phyloP scores from a whole-genome alignment of 2,329 filamentous ascomycete genomes.

The Furcasterigmium furcatum region DNA sequence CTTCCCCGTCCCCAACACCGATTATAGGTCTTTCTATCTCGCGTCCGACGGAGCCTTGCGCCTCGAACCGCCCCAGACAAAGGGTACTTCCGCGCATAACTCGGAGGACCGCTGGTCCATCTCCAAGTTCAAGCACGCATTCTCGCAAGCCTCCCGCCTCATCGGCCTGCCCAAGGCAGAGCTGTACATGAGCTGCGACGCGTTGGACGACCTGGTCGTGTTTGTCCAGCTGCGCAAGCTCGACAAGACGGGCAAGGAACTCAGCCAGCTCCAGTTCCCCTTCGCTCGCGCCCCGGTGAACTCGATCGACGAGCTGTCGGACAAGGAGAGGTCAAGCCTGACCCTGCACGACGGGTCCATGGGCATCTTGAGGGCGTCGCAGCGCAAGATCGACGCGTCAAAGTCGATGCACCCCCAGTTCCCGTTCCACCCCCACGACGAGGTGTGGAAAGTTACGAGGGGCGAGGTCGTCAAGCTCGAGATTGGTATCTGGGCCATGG shows the following conservation, averaged over 20 bases:
- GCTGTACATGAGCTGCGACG: constrained; percentile 38
- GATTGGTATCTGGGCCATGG: constrained; percentile 44
- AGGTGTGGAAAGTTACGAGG: constrained; percentile 32
- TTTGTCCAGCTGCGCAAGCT: constrained; percentile 41
- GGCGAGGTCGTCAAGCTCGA: constrained; percentile 40
- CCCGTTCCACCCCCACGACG: constrained; percentile 32
- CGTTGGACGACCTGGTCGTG: constrained; percentile 39
- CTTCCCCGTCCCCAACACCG: constrained; percentile 27
- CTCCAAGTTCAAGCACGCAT: constrained; percentile 33
- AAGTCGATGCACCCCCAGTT: constrained; percentile 25
- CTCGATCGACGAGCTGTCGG: constrained; percentile 20
- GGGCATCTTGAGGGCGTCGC: constrained; percentile 40
- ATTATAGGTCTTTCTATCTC: constrained; percentile 27
- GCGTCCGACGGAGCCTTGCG: constrained; percentile 7
- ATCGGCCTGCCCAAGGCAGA: constrained; percentile 43
- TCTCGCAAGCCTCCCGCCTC: constrained; percentile 31
- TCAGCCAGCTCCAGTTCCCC: constrained; percentile 41
- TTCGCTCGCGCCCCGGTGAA: constrained; percentile 18
- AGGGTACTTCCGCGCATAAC: constrained; percentile 21
- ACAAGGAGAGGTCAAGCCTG: constrained; percentile 32
- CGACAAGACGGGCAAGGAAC: constrained; percentile 33
- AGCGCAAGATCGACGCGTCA: constrained; percentile 30
- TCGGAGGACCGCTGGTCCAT: constrained; percentile 21
- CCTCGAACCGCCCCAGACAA: neutral
- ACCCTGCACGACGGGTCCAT: constrained; percentile 37